A percentile compares a stretch with the other conserved stretches of the same genome.
phyloP scores from a whole-genome alignment of 352 stramenopile genomes.

The Globisporangium ultimum region DNA sequence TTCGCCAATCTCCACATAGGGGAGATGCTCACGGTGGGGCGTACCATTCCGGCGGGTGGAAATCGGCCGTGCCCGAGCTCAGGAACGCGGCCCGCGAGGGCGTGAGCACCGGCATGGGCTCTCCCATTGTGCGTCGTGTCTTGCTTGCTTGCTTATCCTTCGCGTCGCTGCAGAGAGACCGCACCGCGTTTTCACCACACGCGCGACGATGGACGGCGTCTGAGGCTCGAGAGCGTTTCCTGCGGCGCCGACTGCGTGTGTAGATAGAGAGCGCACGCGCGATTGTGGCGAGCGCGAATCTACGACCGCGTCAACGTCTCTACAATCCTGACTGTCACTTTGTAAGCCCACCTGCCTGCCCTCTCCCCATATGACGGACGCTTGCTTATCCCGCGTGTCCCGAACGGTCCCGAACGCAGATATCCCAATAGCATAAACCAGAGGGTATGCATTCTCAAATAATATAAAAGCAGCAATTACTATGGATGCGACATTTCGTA shows the following conservation, averaged over 20 bases:
- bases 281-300: not conserved
- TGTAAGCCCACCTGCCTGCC: not conserved
- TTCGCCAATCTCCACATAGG: not conserved
- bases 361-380: not conserved
- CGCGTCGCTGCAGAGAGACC: too few species aligned
- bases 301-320: not conserved
- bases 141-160: constrained; percentile 2
- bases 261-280: not conserved
- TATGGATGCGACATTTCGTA: not conserved
- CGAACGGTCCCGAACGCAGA: not conserved
- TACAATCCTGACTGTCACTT: constrained; percentile 1
- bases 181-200: not conserved
- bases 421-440: not conserved
- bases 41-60: constrained; percentile 75
- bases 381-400: not conserved
- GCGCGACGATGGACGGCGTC: not conserved
- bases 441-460: not conserved
- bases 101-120: constrained; percentile 36
- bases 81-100: constrained; percentile 71
- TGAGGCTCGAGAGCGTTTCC: not conserved
- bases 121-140: constrained; percentile 8
- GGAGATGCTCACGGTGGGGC: not conserved
- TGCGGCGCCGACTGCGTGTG: not conserved
- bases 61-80: constrained; percentile 70
- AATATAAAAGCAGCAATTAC: too few species aligned